Evolutionary conservation across 345 rosid species (phyloP).

Genomic region (Eucalyptus cladocalyx): DNA sequence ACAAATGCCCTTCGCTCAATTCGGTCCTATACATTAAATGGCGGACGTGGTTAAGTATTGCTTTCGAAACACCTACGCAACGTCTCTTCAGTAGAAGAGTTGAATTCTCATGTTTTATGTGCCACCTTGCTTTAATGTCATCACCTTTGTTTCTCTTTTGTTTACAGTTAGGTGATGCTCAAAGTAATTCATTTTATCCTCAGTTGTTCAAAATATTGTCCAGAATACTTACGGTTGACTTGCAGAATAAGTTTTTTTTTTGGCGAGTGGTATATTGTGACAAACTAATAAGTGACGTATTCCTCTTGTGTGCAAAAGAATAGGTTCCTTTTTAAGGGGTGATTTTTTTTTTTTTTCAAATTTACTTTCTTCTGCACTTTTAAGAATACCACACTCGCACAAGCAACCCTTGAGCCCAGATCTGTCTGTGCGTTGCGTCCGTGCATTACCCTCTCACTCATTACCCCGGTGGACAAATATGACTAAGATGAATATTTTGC

Average conservation of each 20-base stretch:
- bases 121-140: neutral
- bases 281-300: neutral
- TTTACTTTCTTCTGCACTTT: neutral
- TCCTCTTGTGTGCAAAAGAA: neutral
- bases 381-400: neutral
- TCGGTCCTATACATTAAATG: neutral
- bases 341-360: neutral
- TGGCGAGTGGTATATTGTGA: neutral
- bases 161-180: neutral
- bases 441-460: neutral
- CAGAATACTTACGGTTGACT: neutral
- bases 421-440: neutral
- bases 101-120: neutral
- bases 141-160: neutral
- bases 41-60: neutral
- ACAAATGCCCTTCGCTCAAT: neutral
- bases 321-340: neutral
- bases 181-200: neutral
- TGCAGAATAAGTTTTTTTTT: neutral
- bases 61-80: neutral
- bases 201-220: neutral
- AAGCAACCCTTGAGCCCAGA: neutral
- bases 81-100: neutral
- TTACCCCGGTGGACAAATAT: neutral
- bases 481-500: neutral